Evolutionary conservation across 441 rosid genomes (phyloP).

Genomic region (Populus hybrid): DNA sequence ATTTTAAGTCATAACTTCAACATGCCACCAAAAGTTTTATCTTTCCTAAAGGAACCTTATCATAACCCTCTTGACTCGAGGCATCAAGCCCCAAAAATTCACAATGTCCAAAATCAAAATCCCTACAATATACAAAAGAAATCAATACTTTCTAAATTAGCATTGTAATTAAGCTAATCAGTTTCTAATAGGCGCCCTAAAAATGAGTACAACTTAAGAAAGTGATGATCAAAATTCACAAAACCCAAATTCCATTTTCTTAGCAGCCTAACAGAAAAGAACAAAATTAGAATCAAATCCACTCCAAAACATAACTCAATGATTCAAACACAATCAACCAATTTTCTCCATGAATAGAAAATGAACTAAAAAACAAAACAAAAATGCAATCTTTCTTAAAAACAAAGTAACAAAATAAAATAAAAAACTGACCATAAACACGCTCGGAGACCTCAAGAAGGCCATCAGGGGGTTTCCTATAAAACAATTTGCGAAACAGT

Average conservation of each 20-base stretch:
- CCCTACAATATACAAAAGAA: background rate
- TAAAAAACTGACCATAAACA: constrained; percentile 58
- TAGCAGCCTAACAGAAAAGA: background rate
- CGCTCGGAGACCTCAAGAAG: constrained; percentile 88
- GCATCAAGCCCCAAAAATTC: background rate
- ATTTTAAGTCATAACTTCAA: background rate
- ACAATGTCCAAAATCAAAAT: background rate
- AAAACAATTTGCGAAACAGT: constrained; percentile 79
- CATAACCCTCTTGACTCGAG: background rate
- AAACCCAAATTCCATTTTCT: background rate
- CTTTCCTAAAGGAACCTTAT: background rate
- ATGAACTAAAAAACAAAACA: background rate
- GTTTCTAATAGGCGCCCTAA: background rate
- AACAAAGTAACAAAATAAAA: constrained; percentile 5
- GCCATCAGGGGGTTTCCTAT: constrained; percentile 87
- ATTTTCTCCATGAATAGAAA: background rate
- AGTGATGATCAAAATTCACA: background rate
- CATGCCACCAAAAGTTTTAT: background rate
- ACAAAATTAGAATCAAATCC: background rate
- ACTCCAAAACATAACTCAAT: background rate
- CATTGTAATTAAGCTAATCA: background rate
- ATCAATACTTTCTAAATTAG: background rate
- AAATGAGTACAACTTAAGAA: background rate
- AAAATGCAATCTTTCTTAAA: background rate
- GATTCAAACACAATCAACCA: constrained; percentile 1